Evolutionary conservation across 2,329 filamentous ascomycete species (phyloP), one percentile per base, ranked within the genome.

Genomic region (Fusarium odoratissimum): DNA sequence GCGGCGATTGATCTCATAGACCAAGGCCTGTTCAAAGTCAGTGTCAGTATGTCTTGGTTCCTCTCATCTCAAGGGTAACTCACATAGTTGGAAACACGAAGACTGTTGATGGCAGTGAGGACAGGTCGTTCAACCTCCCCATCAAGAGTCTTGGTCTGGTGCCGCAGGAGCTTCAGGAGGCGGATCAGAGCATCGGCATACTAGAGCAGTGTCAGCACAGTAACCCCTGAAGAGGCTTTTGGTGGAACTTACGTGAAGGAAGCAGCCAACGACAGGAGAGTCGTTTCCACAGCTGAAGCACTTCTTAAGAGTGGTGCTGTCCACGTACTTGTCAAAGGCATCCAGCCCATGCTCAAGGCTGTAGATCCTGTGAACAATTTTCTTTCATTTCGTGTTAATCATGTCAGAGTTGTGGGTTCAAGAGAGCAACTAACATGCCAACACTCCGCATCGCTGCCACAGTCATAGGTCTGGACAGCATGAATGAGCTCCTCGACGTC

Each of bases 161-260:
- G 60, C 56, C 75, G 67, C 64, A 79, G 63, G 14, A 76, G 57
- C 44, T 64, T 66, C 16, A 80, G 73, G 11, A 79, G 63, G 17
- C 68, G 72, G 56, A 79, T 78, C 31, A 80, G n/a, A 33, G 77
- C 57, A 19, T 79, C 73, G 14, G 78, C 78, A 58, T 80, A 80
- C 78, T 79, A 25, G 28, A 13, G 11, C 19, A n/a, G 5, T 35
- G 14, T 67, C 31, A 55, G 60, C 19, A 51, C 23, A 30, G 40
- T 14, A 40, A 14, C 31, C 23, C 33, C 23, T 35, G 8, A 23
- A 14, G 13, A 52, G 9, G 6, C 28, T 16, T 51, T 51, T 25
- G 8, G 5, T 3, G 9, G 6, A n/a, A 46, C 75, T 67, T 63
- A 77, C 78, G 11, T 51, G 60, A 37, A 63, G 57, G 71, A 79